Base-by-base conservation (phyloP, 2,329 filamentous ascomycete genomes). In the Chrysosporium queenslandicum region DNA sequence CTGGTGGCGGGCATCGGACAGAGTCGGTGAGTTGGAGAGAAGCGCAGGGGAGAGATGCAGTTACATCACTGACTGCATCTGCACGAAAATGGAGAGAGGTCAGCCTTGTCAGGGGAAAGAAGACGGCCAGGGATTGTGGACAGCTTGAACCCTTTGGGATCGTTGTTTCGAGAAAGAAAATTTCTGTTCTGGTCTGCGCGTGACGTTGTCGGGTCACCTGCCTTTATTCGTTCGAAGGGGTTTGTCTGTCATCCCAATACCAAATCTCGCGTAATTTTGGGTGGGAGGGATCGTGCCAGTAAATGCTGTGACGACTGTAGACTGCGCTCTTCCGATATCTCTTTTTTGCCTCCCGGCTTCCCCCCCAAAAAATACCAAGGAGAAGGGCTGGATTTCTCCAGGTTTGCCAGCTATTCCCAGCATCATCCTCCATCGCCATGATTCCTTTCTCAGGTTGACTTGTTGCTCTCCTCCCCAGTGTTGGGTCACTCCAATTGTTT, bases 341-440 rank as follows among this genome's bases (percentile, higher is more conserved):
- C 16, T 27, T 30, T 41, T 49, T 49, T 18, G 46, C 46, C 46
- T 49, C 46, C 46, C 46, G 16, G n/a, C 36, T 40, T 8, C 25
- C 23, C 46, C 9, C 27, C 34, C 6, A 29, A 11, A n/a, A 27
- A 39, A 8, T 11, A 25, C 6, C 9, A 6, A 39, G 27, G 21
- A 9, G n/a, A 40, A 18, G 40, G 16, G 21, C 23, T 16, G 23
- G 21, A 27, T 16, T 36, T 46, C 43, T 46, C 29, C 43, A 46
- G 43, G 43, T 30, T 46, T 46, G 21, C 21, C 12, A 27, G 21
- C 6, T 8, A n/a, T 16, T 21, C 2, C 36, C 18, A 40, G 32
- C 32, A 36, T 36, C 12, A 36, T 36, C 9, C 34, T 9, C 23
- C 23, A 43, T 27, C 3, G 40, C 29, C 20, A 23, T 37, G 45